Evolutionary conservation across 768 basidiomycete genomes (phyloP), one percentile per base, ranked within the genome.

Genomic region (Tephrocybe sp.): DNA sequence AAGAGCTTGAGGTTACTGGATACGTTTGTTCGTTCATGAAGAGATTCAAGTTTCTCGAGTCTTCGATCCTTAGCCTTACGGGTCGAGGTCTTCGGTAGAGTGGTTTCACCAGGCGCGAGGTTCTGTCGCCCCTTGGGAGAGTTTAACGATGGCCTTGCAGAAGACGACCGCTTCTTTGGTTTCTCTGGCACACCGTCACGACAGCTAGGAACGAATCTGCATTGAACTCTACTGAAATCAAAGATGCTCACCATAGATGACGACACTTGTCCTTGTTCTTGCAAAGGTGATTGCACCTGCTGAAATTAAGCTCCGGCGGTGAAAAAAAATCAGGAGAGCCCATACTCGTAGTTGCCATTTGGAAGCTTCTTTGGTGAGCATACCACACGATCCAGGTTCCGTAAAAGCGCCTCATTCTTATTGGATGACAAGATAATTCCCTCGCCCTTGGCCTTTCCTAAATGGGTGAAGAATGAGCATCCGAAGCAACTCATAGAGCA

Each of bases 251-350:
- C 91, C 91, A 92, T 29, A 83, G 62, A 69, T 93, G 91, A 21
- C 84, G 78, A 61, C 91, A 93, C 36, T 70, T 74, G 3, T 70
- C 67, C 64, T 91, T 92, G 59, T 90, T 82, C 62, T 86, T 88
- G 74, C 91, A 93, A 18, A 75, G 44, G 57, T 93, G 91, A 56
- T 88, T 87, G 60, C 91, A 93, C 42, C 88, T 90, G 31, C n/a
- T 56, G 13, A 40, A 13, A 19, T 36, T 37, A 16, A 41, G 23
- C 45, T 31, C 27, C 7, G 9, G 42, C 19, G 4, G 46, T 47
- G 22, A 3, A 18, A 38, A 22, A 23, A 10, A 47, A 33, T 29
- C 27, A n/a, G 25, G n/a, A 15, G 12, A 19, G 42, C n/a, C 52
- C 77, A 50, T 56, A 85, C 88, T 72, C 69, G 54, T 79, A 83